phyloP scores from a whole-genome alignment of 148 eudicot genomes.

The Camellia granthamiana region DNA sequence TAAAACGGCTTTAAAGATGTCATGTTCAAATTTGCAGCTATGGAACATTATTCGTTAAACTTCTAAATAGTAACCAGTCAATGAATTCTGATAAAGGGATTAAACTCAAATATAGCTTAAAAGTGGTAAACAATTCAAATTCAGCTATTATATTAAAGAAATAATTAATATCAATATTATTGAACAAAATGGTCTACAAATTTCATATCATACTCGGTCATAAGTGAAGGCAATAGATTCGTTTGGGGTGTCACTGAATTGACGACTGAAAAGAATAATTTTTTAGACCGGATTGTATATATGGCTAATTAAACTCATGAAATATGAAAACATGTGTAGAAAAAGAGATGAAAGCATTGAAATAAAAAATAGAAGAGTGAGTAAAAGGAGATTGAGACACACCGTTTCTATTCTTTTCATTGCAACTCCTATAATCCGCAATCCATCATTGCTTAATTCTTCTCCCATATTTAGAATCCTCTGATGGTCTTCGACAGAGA shows the following conservation, averaged over 20 bases:
- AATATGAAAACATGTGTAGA: neutral
- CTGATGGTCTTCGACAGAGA: constrained; percentile 31
- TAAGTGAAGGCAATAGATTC: neutral
- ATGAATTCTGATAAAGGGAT: neutral
- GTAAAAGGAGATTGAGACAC: constrained; percentile 5
- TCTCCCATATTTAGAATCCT: constrained; percentile 40
- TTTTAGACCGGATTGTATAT: neutral
- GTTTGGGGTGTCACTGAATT: neutral
- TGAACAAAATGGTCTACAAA: neutral
- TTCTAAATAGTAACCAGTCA: neutral
- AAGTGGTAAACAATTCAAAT: neutral
- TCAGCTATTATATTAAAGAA: neutral
- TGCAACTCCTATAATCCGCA: constrained; percentile 50
- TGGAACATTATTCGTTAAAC: neutral
- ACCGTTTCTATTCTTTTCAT: constrained; percentile 39
- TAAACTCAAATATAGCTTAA: neutral
- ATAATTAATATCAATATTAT: neutral
- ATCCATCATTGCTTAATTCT: constrained; percentile 38
- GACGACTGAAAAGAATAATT: neutral
- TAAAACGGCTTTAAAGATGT: neutral
- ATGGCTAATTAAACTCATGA: constrained; percentile 7
- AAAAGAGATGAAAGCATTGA: neutral
- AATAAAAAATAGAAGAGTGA: neutral
- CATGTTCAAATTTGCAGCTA: neutral
- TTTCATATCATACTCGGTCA: neutral